Evolutionary conservation across 441 rosid species (phyloP).

Genomic region (Erysimum cheiri): DNA sequence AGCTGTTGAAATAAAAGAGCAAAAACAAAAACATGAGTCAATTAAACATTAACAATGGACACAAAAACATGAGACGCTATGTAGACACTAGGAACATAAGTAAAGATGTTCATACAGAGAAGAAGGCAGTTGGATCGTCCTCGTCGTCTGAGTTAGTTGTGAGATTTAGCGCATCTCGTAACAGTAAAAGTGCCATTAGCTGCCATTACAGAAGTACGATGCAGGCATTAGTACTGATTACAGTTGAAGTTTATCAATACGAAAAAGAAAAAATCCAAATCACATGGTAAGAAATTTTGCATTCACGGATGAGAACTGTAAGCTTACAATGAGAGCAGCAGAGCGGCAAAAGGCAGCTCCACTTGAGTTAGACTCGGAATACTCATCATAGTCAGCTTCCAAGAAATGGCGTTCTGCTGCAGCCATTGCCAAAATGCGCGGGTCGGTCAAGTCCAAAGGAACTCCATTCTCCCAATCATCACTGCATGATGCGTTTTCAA

Average conservation of each 20-base stretch:
- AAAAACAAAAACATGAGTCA: constrained; percentile 1
- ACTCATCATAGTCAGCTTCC: constrained; percentile 78
- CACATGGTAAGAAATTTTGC: neutral
- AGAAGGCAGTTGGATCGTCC: constrained; percentile 63
- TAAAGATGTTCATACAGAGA: constrained; percentile 59
- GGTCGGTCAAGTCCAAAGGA: constrained; percentile 68
- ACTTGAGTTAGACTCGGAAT: constrained; percentile 66
- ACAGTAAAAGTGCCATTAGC: constrained; percentile 80
- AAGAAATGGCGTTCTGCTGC: constrained; percentile 76
- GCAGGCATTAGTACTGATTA: constrained; percentile 17
- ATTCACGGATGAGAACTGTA: neutral
- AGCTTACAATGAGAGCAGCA: constrained; percentile 71
- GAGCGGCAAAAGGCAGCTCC: constrained; percentile 88
- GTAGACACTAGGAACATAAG: neutral
- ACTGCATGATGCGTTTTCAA: constrained; percentile 43
- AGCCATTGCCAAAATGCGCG: constrained; percentile 74
- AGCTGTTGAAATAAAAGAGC: constrained; percentile 50
- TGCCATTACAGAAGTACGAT: constrained; percentile 36
- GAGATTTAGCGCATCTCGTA: constrained; percentile 73
- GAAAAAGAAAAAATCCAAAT: neutral
- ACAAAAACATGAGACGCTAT: neutral
- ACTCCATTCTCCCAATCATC: constrained; percentile 68
- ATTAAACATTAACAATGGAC: constrained; percentile 6
- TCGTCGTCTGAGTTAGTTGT: constrained; percentile 63
- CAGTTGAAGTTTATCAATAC: neutral